phyloP scores from a whole-genome alignment of 345 rosid species.

The Theobroma cacao region DNA sequence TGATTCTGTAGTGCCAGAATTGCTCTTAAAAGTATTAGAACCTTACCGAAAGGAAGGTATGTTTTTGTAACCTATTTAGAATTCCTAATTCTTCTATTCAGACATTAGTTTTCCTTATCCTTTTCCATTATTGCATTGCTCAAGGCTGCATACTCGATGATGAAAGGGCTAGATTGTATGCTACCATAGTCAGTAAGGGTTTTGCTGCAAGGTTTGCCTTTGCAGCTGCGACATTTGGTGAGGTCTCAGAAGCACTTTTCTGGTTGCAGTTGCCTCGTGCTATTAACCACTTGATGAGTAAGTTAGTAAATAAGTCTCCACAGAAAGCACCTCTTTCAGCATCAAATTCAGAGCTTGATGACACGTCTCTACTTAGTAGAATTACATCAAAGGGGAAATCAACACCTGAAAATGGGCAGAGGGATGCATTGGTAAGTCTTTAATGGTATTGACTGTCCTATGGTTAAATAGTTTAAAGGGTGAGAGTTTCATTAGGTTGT shows the following conservation, averaged over 20 bases:
- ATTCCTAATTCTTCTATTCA: slow-evolving; percentile 13
- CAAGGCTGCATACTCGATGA: slow-evolving; percentile 90
- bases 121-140: slow-evolving; percentile 20
- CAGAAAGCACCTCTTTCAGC: slow-evolving; percentile 38
- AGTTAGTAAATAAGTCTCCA: slow-evolving; percentile 50
- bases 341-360: slow-evolving; percentile 39
- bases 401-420: slow-evolving; percentile 35
- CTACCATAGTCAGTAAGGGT: slow-evolving; percentile 78
- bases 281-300: slow-evolving; percentile 70
- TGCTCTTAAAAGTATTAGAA: slow-evolving; percentile 94
- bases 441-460: not conserved
- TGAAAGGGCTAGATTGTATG: slow-evolving; percentile 80
- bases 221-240: slow-evolving; percentile 97
- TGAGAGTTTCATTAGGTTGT: not conserved
- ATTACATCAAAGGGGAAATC: slow-evolving; percentile 56
- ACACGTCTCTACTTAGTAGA: slow-evolving; percentile 47
- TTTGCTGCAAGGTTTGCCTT: slow-evolving; percentile 83
- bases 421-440: slow-evolving; percentile 53
- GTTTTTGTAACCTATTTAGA: slow-evolving; percentile 12
- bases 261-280: slow-evolving; percentile 96
- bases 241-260: slow-evolving; percentile 83
- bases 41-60: slow-evolving; percentile 85
- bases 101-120: slow-evolving; percentile 14
- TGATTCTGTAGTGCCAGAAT: slow-evolving; percentile 93
- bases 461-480: not conserved